Conservation (phyloP, 2,329 filamentous ascomycete genomes). For the Geosmithia morbida region DNA sequence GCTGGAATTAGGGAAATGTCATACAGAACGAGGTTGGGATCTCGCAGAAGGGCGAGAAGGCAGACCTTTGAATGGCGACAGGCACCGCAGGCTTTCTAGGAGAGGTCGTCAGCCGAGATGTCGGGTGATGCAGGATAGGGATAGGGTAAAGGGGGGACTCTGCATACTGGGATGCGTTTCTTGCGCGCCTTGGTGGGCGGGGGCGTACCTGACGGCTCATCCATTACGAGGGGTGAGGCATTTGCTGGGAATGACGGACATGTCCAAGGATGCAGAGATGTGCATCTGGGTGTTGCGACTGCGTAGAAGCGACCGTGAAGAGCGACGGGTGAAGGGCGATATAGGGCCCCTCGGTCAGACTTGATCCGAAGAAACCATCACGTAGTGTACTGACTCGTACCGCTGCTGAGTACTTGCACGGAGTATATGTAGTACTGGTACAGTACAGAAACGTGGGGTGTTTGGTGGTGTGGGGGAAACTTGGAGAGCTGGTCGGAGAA, state of each 20-base stretch:
- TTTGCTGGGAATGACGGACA: not conserved
- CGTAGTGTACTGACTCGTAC: too few relatives aligned
- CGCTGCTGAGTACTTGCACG: too few relatives aligned
- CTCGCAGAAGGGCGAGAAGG: not conserved
- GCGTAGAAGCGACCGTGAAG: too few relatives aligned
- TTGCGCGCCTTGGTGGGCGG: constrained; percentile 5
- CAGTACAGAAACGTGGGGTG: too few relatives aligned
- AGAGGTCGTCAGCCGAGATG: not conserved
- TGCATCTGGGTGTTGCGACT: too few relatives aligned
- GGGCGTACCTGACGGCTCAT: not conserved
- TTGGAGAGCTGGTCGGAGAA: too few relatives aligned
- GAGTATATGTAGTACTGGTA: too few relatives aligned
- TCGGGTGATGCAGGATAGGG: not conserved
- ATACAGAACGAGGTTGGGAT: not conserved
- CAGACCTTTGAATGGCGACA: constrained; percentile 11
- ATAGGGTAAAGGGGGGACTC: not conserved
- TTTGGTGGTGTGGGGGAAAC: too few relatives aligned
- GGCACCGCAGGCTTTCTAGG: constrained; percentile 11
- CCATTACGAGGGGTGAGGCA: not conserved
- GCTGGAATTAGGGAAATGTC: not conserved
- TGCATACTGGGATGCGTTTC: constrained; percentile 8
- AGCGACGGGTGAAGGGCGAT: too few relatives aligned
- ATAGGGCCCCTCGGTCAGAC: too few relatives aligned
- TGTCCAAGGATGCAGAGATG: not conserved
- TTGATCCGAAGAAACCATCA: too few relatives aligned